Base-by-base conservation (phyloP, 1,139 yeast species). In the Spencermartinsiella ligniputridi region DNA sequence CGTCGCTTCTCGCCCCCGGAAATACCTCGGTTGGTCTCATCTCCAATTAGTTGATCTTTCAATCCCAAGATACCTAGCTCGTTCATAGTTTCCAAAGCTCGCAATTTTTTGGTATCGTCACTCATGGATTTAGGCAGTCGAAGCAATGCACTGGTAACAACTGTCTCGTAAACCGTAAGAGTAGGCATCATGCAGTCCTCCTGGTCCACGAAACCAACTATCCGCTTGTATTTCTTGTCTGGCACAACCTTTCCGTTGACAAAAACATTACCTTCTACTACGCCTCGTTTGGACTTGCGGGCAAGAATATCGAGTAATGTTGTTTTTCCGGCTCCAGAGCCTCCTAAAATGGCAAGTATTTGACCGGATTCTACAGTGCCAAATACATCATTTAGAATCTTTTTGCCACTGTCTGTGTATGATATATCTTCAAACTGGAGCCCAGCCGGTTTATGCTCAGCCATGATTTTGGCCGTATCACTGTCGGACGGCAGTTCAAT, bases 321-420 rank as follows among this genome's bases (percentile, higher is more conserved):
- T 0, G 98, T 90, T 61, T 92, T 92, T 47, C 98, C 98, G 9
- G 97, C 97, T 42, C 98, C 98, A 0, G 97, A 89, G 2, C 97
- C 97, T 36, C 98, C 98, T 95, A 92, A 87, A 32, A 92, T 89
- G 0, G 98, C 97, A 62, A 90, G 63, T 52, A 95, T 84, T 62
- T 90, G 90, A 35, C 96, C 83, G 2, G 97, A 95, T 43, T 78
- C 77, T 2, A 83, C 96, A 15, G 78, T 56, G 6, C 98, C 98
- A 56, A 78, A 81, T 1, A 85, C 74, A 30, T 74, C 71, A 18
- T 75, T 72, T 52, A 92, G 71, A 4, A 92, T 81, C 5, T 61
- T 59, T 42, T 69, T 72, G 0, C 78, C 82, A 29, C 70, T 68
- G 3, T 87, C 83, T 1, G 70, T 62, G 61, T 92, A 92, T 2